Conservation (phyloP, 495 filamentous ascomycete genomes). For the Oidiodendron maius region DNA sequence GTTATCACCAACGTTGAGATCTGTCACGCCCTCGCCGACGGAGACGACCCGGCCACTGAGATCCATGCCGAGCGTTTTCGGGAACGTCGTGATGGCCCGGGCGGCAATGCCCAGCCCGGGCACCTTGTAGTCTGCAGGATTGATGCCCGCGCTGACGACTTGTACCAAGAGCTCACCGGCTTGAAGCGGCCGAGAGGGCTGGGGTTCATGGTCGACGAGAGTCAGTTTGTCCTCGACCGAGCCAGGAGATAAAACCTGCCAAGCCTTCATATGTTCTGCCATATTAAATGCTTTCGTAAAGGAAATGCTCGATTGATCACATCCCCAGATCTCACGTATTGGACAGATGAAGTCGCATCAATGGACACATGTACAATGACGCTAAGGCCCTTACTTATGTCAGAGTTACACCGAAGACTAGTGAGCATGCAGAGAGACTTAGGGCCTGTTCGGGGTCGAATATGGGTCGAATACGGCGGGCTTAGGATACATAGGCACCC, state of each 20-base stretch:
- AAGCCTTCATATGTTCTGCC: slow-evolving; percentile 51
- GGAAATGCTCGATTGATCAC: no score
- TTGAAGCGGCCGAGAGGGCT: slow-evolving; percentile 32
- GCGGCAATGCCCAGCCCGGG: slow-evolving; percentile 46
- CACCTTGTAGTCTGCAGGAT: slow-evolving; percentile 73
- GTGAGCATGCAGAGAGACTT: no score
- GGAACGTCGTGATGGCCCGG: slow-evolving; percentile 34
- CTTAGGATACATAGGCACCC: no score
- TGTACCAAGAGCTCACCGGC: slow-evolving; percentile 49
- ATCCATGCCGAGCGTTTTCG: slow-evolving; percentile 48
- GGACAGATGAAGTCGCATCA: no score
- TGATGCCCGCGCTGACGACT: slow-evolving; percentile 50
- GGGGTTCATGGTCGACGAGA: slow-evolving; percentile 54
- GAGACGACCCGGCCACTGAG: slow-evolving; percentile 61
- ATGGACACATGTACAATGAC: no score
- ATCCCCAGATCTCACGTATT: no score
- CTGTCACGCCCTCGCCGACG: slow-evolving; percentile 22
- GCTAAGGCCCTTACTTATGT: no score
- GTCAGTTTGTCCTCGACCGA: no score
- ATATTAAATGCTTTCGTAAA: background rate
- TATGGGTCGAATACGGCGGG: no score
- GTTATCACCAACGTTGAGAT: slow-evolving; percentile 41
- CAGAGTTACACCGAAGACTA: no score
- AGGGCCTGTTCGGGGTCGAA: no score
- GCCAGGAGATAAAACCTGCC: slow-evolving; percentile 48